Evolutionary conservation across 495 filamentous ascomycete species (phyloP).

Genomic region (Schizothecium vesticola): DNA sequence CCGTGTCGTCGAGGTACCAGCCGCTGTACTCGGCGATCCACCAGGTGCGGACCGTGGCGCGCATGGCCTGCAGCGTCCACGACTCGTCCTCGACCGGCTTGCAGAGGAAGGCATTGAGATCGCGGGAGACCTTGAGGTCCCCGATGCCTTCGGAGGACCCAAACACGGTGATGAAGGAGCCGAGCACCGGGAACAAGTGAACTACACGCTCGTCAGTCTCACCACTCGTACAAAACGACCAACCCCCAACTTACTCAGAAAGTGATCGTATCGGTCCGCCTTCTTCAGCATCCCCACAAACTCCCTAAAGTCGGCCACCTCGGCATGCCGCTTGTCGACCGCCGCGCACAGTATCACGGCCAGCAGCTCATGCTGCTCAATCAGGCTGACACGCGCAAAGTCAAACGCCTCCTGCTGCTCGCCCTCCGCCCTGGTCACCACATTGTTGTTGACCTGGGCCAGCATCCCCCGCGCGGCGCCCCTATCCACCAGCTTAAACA

Average conservation of each 20-base stretch:
- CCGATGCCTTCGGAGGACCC: conserved; percentile 62
- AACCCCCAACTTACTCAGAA: conserved; percentile 30
- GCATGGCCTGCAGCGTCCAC: conserved; percentile 67
- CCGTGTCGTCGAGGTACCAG: conserved; percentile 69
- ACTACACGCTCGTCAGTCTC: conserved; percentile 34
- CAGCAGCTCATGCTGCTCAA: conserved; percentile 84
- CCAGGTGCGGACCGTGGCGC: conserved; percentile 67
- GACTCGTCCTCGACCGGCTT: conserved; percentile 54
- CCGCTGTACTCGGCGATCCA: conserved; percentile 93
- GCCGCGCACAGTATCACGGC: conserved; percentile 68
- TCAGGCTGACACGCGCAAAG: conserved; percentile 65
- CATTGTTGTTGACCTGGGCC: conserved; percentile 43
- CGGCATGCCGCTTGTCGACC: conserved; percentile 65
- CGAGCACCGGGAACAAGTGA: conserved; percentile 74
- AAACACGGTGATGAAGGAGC: conserved; percentile 65
- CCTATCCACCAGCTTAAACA: conserved; percentile 66
- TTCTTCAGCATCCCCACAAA: conserved; percentile 61
- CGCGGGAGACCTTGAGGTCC: conserved; percentile 57
- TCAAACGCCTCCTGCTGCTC: conserved; percentile 71
- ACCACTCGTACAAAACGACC: conserved; percentile 14
- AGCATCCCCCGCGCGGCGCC: conserved; percentile 64
- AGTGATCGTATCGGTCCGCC: conserved; percentile 65
- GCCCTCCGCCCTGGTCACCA: conserved; percentile 42
- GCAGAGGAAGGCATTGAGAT: conserved; percentile 62
- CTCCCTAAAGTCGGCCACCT: conserved; percentile 62